Evolutionary conservation across 164 flowering plant species (phyloP), one percentile per base, ranked within the genome.

Genomic region (Piper betle): DNA sequence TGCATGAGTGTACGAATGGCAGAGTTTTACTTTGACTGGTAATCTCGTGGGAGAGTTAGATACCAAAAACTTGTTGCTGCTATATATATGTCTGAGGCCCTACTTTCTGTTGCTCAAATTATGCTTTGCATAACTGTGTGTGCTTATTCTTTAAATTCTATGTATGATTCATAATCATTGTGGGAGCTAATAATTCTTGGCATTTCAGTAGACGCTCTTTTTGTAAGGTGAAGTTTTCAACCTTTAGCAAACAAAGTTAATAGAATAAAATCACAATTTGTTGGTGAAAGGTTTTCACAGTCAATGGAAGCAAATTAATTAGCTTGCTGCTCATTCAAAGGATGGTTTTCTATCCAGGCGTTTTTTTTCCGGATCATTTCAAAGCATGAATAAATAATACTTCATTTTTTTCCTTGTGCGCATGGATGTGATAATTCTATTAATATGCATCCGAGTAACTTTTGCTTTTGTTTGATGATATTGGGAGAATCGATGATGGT

Each of bases 1-100:
- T 63, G 83, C 71, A 18, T 80, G 73, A 78, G 50, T 43, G 10
- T 43, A 43, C 12, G 50, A 43, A 10, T 43, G 50, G 50, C 12
- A 15, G 12, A 43, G 12, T 3, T 43, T 3, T 43, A 7, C 50
- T n/a, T n/a, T n/a, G n/a, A 43, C 50, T 43, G 43, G 43, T 41
- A 43, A 43, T 3, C 50, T 43, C 50, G 12, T 43, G 50, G 6
- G 50, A 43, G 50, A 43, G 50, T 43, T 43, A 1, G 12, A 10
- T 43, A 10, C 12, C 9, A 2, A 43, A 43, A 15, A 43, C 3
- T 43, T 2, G 12, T 15, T 43, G 50, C 50, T 2, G 50, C 12
- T 10, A 43, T 43, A 43, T 8, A 15, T 15, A 43, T n/a, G n/a
- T 43, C 12, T 43, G 50, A 43, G 8, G 10, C 50, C 12, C 50